phyloP scores from a whole-genome alignment of 1,284 basidiomycete species.

The Trichosporon sp. region DNA sequence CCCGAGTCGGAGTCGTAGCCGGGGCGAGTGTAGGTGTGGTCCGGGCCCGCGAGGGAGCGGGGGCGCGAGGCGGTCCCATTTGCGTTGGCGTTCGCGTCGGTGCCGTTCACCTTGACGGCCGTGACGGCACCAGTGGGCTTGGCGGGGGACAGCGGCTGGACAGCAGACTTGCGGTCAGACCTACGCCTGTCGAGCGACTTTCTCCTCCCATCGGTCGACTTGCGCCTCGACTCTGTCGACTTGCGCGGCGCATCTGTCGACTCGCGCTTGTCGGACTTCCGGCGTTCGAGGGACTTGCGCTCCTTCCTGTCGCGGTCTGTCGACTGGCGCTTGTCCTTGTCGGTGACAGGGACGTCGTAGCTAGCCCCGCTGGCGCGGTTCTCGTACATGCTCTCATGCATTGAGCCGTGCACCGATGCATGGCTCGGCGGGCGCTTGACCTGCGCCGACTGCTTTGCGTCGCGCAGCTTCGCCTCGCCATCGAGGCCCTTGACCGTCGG shows the following conservation, averaged over 20 bases:
- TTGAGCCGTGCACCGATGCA: not conserved
- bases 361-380: not conserved
- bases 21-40: not conserved
- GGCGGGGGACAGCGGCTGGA: not conserved
- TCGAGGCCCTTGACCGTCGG: not conserved
- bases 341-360: not conserved
- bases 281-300: too few species aligned
- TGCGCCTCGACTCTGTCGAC: not conserved
- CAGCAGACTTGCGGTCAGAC: not conserved
- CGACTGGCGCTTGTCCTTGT: not conserved
- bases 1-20: not conserved
- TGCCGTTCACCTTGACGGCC: not conserved
- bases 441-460: not conserved
- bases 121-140: not conserved
- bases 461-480: not conserved
- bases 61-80: not conserved
- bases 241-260: too few species aligned
- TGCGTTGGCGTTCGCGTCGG: not conserved
- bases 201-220: not conserved
- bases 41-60: not conserved
- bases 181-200: too few species aligned
- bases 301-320: not conserved
- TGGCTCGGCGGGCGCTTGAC: not conserved
- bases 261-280: not conserved
- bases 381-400: not conserved